A percentile compares a stretch with the other conserved stretches of the same genome.
Conservation (phyloP, 2,329 filamentous ascomycete species). For the Claviceps pazoutovae region DNA sequence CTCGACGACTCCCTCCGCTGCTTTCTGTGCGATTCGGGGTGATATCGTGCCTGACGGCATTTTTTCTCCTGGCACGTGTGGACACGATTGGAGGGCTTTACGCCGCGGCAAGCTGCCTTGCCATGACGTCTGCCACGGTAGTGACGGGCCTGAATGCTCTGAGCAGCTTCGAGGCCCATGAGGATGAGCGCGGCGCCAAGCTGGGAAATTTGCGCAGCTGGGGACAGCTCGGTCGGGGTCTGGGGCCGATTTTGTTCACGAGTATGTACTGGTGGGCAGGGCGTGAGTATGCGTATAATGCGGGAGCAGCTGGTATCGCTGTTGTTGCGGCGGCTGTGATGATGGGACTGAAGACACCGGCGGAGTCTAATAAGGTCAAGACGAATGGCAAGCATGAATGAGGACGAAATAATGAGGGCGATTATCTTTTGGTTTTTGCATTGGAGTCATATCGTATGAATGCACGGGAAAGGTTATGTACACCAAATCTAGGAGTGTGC, state of each 20-base stretch:
- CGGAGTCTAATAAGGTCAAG: constrained; percentile 10
- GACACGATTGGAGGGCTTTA: constrained; percentile 60
- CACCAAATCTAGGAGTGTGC: too few species aligned
- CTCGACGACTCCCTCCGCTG: constrained; percentile 69
- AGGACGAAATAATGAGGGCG: not conserved
- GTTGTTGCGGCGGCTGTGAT: constrained; percentile 60
- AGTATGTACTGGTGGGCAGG: constrained; percentile 98
- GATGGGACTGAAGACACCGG: constrained; percentile 53
- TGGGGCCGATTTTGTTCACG: constrained; percentile 84
- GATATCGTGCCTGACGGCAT: constrained; percentile 61
- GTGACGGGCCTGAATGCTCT: constrained; percentile 88
- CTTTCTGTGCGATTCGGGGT: constrained; percentile 69
- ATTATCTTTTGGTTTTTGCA: too few species aligned
- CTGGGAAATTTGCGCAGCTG: constrained; percentile 66
- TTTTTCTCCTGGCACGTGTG: constrained; percentile 63
- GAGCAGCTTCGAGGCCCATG: constrained; percentile 75
- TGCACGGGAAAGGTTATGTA: too few species aligned
- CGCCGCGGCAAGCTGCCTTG: constrained; percentile 66
- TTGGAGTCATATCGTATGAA: too few species aligned
- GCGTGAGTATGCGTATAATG: constrained; percentile 66
- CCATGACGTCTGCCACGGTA: constrained; percentile 84
- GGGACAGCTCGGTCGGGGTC: constrained; percentile 77
- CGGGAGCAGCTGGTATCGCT: constrained; percentile 69
- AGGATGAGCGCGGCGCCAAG: constrained; percentile 71
- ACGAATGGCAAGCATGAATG: constrained; percentile 6